phyloP scores from a whole-genome alignment of 495 filamentous ascomycete genomes.

The Xylaria flabelliformis region DNA sequence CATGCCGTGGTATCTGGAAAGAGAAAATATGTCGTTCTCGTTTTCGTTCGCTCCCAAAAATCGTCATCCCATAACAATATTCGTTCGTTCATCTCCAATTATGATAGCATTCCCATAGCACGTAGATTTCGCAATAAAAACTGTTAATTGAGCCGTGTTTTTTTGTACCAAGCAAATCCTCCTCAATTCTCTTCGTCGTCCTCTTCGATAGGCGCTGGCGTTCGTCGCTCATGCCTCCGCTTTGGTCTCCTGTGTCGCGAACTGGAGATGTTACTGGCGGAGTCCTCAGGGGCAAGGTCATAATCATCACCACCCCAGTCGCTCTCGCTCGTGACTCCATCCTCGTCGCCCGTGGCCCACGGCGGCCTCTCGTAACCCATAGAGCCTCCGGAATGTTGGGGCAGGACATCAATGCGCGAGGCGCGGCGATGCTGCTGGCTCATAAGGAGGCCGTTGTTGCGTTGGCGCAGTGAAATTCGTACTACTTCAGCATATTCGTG shows the following conservation, averaged over 20 bases:
- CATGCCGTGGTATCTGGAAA: constrained; percentile 26
- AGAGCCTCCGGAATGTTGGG: constrained; percentile 45
- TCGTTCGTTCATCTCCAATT: constrained; percentile 17
- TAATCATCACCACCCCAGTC: constrained; percentile 73
- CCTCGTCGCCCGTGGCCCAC: constrained; percentile 52
- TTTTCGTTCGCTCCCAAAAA: constrained; percentile 13
- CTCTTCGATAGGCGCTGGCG: constrained; percentile 85
- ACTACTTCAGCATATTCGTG: constrained; percentile 85
- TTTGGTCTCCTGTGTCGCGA: constrained; percentile 73
- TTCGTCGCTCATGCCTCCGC: constrained; percentile 74
- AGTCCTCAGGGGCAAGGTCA: constrained; percentile 76
- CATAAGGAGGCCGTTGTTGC: constrained; percentile 78
- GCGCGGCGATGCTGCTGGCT: constrained; percentile 74
- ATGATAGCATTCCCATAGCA: constrained; percentile 5
- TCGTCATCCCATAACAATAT: constrained; percentile 21
- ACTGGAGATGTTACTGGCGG: constrained; percentile 86
- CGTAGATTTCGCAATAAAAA: constrained; percentile 7
- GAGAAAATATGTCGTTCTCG: constrained; percentile 13
- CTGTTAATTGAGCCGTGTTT: not conserved
- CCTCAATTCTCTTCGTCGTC: constrained; percentile 66
- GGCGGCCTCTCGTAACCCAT: constrained; percentile 47
- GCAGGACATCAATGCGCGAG: constrained; percentile 53
- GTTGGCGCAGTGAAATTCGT: constrained; percentile 77
- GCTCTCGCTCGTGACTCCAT: constrained; percentile 59
- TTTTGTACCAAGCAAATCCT: constrained; percentile 7